Base-by-base conservation (phyloP, 1,139 yeast genomes). In the Taphrina betulina region DNA sequence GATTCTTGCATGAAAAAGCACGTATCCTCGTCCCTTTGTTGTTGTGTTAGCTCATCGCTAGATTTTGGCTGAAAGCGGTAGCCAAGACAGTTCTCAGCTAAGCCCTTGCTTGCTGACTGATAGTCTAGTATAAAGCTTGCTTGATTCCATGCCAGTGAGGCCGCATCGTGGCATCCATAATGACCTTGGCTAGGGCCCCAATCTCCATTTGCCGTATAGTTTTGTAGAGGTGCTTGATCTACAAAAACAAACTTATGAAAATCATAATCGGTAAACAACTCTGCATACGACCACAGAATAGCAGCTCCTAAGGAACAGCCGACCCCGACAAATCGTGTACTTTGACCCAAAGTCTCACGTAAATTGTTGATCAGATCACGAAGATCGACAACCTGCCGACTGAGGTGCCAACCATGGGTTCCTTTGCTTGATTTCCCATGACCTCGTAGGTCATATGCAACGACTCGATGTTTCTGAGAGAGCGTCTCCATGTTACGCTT, bases 281-380 rank as follows among this genome's bases (percentile, higher is more conserved):
- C 56, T 20, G 41, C 23, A 19, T 42, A 52, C 14, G 51, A 26
- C 56, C 56, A 52, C 7, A 52, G 20, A 2, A 52, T 20, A 12
- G 56, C 56, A 10, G 56, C 56, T 8, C 56, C 56, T 10, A 52
- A 42, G 1, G 56, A 52, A 29, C 56, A 52, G 5, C 56, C 56
- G 19, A 52, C 36, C 2, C 56, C 56, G 20, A 52, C 23, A 3
- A 34, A 28, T 22, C 24, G 10, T 22, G n/a, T 16, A 17, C 10
- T 3, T 17, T 38, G 23, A 40, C 31, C 14, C 2, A 34, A 24
- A n/a, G 12, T 8, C 36, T 24, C 22, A 20, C 24, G 17, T 16
- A 52, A 22, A 23, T 42, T 33, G 8, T 5, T 14, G 8, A 52
- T 5, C 26, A 52, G 36, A 20, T 52, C 56, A 2, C 31, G 17